Evolutionary conservation across 441 rosid genomes (phyloP).

Genomic region (Jatropha podagrica): DNA sequence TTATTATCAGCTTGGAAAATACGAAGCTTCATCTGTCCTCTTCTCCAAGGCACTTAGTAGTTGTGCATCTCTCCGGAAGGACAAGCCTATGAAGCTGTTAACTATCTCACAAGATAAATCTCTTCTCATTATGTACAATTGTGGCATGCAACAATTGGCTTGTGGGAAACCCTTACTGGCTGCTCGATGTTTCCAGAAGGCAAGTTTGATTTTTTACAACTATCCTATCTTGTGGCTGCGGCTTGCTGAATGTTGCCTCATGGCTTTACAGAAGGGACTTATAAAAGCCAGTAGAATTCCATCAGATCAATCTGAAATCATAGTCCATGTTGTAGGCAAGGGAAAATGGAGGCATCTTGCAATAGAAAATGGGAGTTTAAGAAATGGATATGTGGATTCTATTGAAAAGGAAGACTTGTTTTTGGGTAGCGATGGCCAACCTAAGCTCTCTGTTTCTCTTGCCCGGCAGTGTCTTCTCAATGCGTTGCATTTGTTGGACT

Average conservation of each 20-base stretch:
- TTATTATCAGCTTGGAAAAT: conserved; percentile 70
- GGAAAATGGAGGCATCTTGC: conserved; percentile 92
- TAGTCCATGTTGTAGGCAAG: conserved; percentile 67
- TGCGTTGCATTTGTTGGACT: conserved; percentile 65
- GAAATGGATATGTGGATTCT: conserved; percentile 44
- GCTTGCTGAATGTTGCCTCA: conserved; percentile 87
- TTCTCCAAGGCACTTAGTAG: conserved; percentile 74
- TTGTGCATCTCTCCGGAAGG: conserved; percentile 67
- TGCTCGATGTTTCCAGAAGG: conserved; percentile 83
- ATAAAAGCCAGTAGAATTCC: conserved; percentile 36
- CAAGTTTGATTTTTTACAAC: conserved; percentile 61
- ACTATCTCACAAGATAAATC: conserved; percentile 89
- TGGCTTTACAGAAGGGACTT: conserved; percentile 86
- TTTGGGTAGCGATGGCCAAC: conserved; percentile 46
- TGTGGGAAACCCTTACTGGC: conserved; percentile 86
- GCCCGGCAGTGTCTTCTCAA: conserved; percentile 81
- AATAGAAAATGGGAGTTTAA: conserved; percentile 47
- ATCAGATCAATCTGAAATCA: conserved; percentile 53
- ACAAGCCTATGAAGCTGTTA: conserved; percentile 59
- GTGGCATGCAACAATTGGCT: conserved; percentile 83
- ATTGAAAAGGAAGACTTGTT: conserved; percentile 33
- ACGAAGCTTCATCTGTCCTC: conserved; percentile 62
- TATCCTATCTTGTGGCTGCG: conserved; percentile 90
- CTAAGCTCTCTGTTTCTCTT: conserved; percentile 69
- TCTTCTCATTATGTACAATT: conserved; percentile 73